Conservation (phyloP, 768 basidiomycete genomes). For the Hydnomerulius pinastri region DNA sequence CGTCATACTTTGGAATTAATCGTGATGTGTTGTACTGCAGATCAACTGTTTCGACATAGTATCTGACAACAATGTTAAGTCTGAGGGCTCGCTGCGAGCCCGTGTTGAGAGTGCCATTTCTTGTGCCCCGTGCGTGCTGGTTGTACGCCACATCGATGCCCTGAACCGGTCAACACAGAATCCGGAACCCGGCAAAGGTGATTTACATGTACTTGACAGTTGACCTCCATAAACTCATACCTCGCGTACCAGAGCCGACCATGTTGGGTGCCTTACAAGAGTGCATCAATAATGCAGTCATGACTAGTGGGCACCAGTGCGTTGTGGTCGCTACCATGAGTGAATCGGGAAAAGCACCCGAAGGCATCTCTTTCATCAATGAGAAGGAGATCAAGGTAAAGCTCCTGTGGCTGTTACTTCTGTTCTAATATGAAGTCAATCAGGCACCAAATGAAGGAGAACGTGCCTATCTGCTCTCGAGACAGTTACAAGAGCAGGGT, state of each 20-base stretch:
- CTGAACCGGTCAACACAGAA: constrained; percentile 68
- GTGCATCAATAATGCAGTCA: constrained; percentile 62
- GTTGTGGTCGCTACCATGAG: constrained; percentile 74
- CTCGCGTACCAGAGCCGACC: constrained; percentile 48
- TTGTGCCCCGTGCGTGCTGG: constrained; percentile 83
- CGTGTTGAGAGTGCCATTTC: constrained; percentile 74
- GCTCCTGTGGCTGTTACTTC: neutral
- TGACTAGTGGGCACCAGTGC: constrained; percentile 65
- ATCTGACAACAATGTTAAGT: constrained; percentile 75
- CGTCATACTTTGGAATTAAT: neutral
- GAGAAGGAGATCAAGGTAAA: constrained; percentile 73
- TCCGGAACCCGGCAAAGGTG: constrained; percentile 67
- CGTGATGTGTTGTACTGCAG: constrained; percentile 40
- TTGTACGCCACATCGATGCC: constrained; percentile 82
- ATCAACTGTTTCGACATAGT: constrained; percentile 84
- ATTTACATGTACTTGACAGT: neutral
- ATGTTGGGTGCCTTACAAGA: constrained; percentile 62
- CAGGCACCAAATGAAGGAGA: constrained; percentile 84
- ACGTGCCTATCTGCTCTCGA: constrained; percentile 58
- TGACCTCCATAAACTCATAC: neutral
- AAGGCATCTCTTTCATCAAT: constrained; percentile 81
- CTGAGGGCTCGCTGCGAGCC: constrained; percentile 69
- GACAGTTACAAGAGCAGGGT: constrained; percentile 40
- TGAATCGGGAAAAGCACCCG: constrained; percentile 64
- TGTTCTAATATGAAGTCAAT: neutral